Percentiles rank a stretch among this genome's conserved stretches.
These are phyloP conservation scores for Apiotrichum siamense DNA, from an alignment of 1,284 basidiomycete species.

Conservation along the genomic window DNA sequence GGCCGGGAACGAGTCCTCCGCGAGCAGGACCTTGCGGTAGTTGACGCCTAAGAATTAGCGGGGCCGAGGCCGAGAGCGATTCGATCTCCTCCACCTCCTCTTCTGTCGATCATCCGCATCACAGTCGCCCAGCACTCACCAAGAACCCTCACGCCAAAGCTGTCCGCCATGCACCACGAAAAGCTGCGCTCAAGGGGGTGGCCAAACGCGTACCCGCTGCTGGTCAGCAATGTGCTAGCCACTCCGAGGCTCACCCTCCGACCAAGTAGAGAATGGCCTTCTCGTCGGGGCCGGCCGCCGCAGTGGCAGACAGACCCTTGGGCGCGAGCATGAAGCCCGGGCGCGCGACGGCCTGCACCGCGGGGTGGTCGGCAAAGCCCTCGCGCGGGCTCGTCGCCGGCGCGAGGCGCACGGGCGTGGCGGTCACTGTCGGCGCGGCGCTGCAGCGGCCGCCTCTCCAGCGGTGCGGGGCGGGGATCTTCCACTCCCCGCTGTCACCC, in stretches of 20 bases:
- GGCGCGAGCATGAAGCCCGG: conserved; percentile 23
- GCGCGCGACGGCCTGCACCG: neutral
- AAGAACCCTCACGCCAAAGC: conserved; percentile 8
- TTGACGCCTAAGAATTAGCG: conserved; percentile 1
- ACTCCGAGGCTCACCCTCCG: conserved; percentile 6
- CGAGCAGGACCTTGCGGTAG: conserved; percentile 16
- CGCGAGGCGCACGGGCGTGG: neutral
- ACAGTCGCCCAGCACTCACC: no score
- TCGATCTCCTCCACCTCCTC: neutral
- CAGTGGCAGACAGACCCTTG: neutral
- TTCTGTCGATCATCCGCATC: no score
- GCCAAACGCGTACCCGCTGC: conserved; percentile 10
- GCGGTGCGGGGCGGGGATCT: neutral
- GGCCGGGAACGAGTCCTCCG: conserved; percentile 9
- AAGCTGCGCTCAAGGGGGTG: conserved; percentile 14
- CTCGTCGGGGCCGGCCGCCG: conserved; percentile 17
- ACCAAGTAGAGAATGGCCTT: conserved; percentile 28
- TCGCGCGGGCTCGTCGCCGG: neutral
- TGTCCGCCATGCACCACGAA: conserved; percentile 7
- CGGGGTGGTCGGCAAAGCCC: neutral
- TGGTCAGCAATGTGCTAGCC: neutral
- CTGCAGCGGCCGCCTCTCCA: neutral
- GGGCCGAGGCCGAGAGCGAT: no score
- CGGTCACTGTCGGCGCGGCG: neutral
- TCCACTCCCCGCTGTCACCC: neutral